These are phyloP conservation scores for Emmonsia crescens DNA, from an alignment of 2,329 filamentous ascomycete species.

Conservation along the genomic window DNA sequence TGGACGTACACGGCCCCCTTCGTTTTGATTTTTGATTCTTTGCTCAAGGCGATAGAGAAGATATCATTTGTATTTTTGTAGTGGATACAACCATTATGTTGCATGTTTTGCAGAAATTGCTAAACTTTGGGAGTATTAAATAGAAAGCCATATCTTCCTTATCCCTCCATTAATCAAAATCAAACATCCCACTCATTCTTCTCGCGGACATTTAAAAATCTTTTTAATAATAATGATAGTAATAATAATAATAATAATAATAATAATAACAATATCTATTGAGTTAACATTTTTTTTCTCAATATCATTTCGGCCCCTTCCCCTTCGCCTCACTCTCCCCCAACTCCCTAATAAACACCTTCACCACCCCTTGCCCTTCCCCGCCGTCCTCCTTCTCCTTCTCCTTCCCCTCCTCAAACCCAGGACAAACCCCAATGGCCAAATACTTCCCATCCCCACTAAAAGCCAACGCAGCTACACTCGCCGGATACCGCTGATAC, in stretches of 20 bases:
- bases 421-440: slow-evolving; percentile 71
- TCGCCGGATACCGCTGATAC: slow-evolving; percentile 73
- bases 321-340: slow-evolving; percentile 80
- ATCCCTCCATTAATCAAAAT: neutral
- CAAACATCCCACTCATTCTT: slow-evolving; percentile 4
- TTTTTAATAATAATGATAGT: neutral
- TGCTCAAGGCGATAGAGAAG: neutral
- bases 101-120: neutral
- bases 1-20: neutral
- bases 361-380: slow-evolving; percentile 60
- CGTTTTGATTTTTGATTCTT: neutral
- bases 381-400: slow-evolving; percentile 60
- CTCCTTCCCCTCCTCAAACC: slow-evolving; percentile 79
- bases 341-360: slow-evolving; percentile 72
- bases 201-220: slow-evolving; percentile 1
- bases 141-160: neutral
- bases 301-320: slow-evolving; percentile 53
- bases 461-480: slow-evolving; percentile 67
- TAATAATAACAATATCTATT: neutral
- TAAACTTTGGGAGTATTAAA: neutral
- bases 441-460: slow-evolving; percentile 65
- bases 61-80: neutral
- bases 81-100: neutral
- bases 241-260: neutral
- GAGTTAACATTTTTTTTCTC: slow-evolving; percentile 24